phyloP scores from a whole-genome alignment of 768 basidiomycete genomes.

The Calocybe cyanea region DNA sequence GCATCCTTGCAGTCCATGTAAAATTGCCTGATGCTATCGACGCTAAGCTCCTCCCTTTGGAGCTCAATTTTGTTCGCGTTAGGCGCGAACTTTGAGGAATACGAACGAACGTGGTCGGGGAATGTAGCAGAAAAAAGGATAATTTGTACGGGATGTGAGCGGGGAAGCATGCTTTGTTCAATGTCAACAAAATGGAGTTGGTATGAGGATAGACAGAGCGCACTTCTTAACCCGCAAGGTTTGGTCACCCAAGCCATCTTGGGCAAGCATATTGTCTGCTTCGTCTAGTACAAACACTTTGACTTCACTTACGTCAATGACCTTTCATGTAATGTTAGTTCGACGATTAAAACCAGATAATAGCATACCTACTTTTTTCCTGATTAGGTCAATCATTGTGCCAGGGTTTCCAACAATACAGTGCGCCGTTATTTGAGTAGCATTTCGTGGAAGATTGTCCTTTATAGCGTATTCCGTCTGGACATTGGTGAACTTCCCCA shows the following conservation, averaged over 20 bases:
- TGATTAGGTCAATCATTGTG: constrained; percentile 86
- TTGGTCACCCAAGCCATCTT: constrained; percentile 92
- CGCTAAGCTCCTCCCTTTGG: constrained; percentile 88
- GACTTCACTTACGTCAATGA: constrained; percentile 76
- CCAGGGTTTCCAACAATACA: constrained; percentile 96
- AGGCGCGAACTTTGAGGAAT: constrained; percentile 91
- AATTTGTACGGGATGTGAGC: constrained; percentile 61
- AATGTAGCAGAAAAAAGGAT: constrained; percentile 99
- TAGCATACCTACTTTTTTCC: constrained; percentile 42
- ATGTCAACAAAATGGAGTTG: constrained; percentile 1
- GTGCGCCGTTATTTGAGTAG: constrained; percentile 74
- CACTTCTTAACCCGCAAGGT: constrained; percentile 93
- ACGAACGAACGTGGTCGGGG: constrained; percentile 88
- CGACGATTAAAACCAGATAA: background rate
- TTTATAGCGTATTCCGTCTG: constrained; percentile 97
- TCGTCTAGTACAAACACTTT: constrained; percentile 96
- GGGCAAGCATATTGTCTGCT: constrained; percentile 98
- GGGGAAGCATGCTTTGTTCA: constrained; percentile 51
- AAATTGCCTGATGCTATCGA: constrained; percentile 94
- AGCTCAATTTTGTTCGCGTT: constrained; percentile 95
- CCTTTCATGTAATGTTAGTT: constrained; percentile 18
- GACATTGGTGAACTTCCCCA: constrained; percentile 93
- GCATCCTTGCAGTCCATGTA: constrained; percentile 95
- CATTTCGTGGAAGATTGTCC: constrained; percentile 68
- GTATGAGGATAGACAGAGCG: constrained; percentile 17